Evolutionary conservation across 1,284 basidiomycete species (phyloP).

Genomic region (Austroboletus niveus): DNA sequence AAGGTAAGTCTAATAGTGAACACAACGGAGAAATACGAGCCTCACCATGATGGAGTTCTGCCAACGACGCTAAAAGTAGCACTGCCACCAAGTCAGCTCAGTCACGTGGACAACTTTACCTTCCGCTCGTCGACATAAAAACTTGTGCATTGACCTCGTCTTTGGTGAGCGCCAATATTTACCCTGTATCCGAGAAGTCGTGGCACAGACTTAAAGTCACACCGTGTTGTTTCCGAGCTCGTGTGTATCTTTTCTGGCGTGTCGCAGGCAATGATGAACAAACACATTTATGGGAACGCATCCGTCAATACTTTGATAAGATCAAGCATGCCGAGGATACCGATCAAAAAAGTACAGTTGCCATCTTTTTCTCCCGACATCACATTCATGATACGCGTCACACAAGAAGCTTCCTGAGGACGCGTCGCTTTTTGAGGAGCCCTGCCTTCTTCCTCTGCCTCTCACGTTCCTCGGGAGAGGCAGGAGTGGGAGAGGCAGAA

Average conservation of each 20-base stretch:
- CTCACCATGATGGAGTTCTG: conserved; percentile 21
- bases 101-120: conserved; percentile 12
- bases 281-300: conserved; percentile 52
- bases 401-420: too few species aligned
- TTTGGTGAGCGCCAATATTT: conserved; percentile 52
- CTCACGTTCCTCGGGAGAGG: too few species aligned
- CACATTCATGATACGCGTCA: too few species aligned
- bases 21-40: neutral
- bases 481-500: too few species aligned
- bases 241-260: conserved; percentile 39
- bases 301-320: conserved; percentile 77
- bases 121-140: too few species aligned
- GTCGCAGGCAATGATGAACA: neutral
- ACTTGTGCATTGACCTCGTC: conserved; percentile 26
- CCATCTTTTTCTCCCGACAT: neutral
- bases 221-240: conserved; percentile 71
- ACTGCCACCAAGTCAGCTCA: conserved; percentile 7
- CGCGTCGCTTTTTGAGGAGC: too few species aligned
- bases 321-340: conserved; percentile 72
- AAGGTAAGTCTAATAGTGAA: conserved; percentile 6
- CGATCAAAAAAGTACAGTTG: conserved; percentile 47
- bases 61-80: neutral
- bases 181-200: conserved; percentile 66
- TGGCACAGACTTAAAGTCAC: conserved; percentile 74
- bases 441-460: too few species aligned